Evolutionary conservation across 306 rosid genomes (phyloP).

Genomic region (Cucurbita pepo): DNA sequence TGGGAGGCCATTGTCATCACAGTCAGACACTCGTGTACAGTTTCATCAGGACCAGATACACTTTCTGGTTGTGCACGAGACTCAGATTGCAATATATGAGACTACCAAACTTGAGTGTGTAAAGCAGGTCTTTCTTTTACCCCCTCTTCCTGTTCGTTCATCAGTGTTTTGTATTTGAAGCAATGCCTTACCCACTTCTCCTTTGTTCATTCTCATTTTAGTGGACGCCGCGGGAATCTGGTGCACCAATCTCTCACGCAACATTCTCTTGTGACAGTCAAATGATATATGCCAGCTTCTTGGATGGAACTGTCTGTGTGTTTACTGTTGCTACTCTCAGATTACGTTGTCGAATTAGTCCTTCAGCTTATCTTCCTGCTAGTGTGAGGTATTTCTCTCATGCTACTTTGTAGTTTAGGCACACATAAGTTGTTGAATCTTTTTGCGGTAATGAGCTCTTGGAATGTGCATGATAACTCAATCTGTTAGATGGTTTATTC

Average conservation of each 20-base stretch:
- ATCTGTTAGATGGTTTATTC: neutral
- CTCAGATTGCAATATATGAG: conserved; percentile 84
- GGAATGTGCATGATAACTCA: neutral
- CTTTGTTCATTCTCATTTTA: conserved; percentile 20
- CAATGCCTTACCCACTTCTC: neutral
- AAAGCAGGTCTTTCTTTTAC: conserved; percentile 42
- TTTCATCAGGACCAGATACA: conserved; percentile 87
- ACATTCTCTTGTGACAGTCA: conserved; percentile 97
- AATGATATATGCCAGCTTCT: conserved; percentile 76
- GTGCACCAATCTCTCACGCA: conserved; percentile 90
- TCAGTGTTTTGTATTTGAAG: neutral
- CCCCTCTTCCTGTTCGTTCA: neutral
- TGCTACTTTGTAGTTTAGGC: neutral
- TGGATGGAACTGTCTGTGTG: conserved; percentile 68
- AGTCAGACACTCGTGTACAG: conserved; percentile 76
- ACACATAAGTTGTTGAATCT: neutral
- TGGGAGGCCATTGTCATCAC: conserved; percentile 64
- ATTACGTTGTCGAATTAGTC: conserved; percentile 75
- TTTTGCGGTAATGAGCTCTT: neutral
- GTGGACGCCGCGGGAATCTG: conserved; percentile 67
- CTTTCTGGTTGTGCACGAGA: conserved; percentile 85
- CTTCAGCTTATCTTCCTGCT: conserved; percentile 67
- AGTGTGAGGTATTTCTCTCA: conserved; percentile 47
- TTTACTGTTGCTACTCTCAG: conserved; percentile 66
- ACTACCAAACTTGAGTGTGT: conserved; percentile 65